Base-by-base conservation (phyloP, 306 rosid genomes). In the Psophocarpus tetragonolobus region DNA sequence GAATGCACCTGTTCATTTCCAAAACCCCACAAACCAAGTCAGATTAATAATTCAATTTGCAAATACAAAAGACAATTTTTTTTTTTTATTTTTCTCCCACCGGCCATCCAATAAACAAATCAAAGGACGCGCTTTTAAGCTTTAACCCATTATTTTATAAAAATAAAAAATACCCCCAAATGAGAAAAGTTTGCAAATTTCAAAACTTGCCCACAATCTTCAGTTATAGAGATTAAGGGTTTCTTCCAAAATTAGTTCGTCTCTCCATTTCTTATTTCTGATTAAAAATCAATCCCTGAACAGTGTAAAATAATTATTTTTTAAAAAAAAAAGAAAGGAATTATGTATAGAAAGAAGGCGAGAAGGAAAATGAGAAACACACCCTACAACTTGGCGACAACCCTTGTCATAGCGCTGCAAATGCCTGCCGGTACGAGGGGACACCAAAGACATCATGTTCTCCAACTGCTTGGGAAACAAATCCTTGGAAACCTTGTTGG, bases 331-430 rank as follows among this genome's bases (percentile, higher is more conserved):
- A 21, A 7, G 6, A 35, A 26, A 68, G 2, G n/a, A n/a, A n/a
- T n/a, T n/a, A n/a, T n/a, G 0, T 5, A 21, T 1, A 41, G 24
- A 41, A 50, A 39, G 1, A 45, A 41, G 6, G 17, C 12, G 38
- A 1, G 20, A 15, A 15, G 20, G 53, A 47, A 17, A 68, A 3
- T 45, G 0, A 65, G 17, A 51, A 53, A 73, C 89, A 21, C 84
- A 94, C 98, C 98, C 98, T 0, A 92, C 98, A 79, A 94, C 98
- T 77, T 81, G 95, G 66, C 98, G 97, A 67, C 78, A 83, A 1
- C 91, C 96, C 54, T 81, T 58, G 0, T 92, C 85, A 30, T 92
- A 94, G 11, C 98, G 91, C 78, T 94, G 98, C 75, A 90, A 85
- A 70, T 88, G 84, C 48, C 98, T 88, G 8, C 97, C 97, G 0